A percentile compares a stretch with the other conserved stretches of the same genome.
Conservation (phyloP, 1,139 yeast genomes). For the Suhomyces panamericanus region DNA sequence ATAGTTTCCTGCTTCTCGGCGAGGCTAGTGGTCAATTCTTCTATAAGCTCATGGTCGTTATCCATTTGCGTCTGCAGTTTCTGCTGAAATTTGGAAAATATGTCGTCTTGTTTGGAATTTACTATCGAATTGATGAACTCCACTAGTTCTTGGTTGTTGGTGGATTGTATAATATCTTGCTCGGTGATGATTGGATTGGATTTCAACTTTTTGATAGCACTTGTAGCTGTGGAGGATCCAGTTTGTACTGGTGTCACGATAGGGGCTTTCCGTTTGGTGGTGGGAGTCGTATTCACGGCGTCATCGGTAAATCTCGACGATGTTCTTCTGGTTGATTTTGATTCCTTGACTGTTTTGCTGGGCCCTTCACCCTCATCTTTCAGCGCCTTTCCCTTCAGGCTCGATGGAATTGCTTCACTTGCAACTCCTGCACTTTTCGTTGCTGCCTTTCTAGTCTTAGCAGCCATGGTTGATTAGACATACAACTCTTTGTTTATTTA, state of each 20-base stretch:
- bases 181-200: conserved; percentile 27
- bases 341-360: conserved; percentile 4
- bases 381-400: not conserved
- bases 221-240: not conserved
- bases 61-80: conserved; percentile 31
- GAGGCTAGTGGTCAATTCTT: conserved; percentile 27
- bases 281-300: conserved; percentile 7
- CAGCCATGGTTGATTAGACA: not conserved
- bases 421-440: not conserved
- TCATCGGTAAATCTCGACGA: conserved; percentile 3
- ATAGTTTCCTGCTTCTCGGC: conserved; percentile 30
- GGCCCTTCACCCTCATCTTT: not conserved
- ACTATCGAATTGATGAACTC: conserved; percentile 35
- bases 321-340: conserved; percentile 3
- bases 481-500: too few species aligned
- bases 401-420: not conserved
- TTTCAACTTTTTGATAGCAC: conserved; percentile 3
- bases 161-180: conserved; percentile 32
- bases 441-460: conserved; percentile 2
- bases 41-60: conserved; percentile 30
- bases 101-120: conserved; percentile 37
- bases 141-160: conserved; percentile 29
- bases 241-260: conserved; percentile 2
- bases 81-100: conserved; percentile 32
- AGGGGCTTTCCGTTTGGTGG: conserved; percentile 4